Percentiles rank a stretch among this genome's conserved stretches.
Conservation (phyloP, 768 basidiomycete genomes). For the Mycena belliarum region DNA sequence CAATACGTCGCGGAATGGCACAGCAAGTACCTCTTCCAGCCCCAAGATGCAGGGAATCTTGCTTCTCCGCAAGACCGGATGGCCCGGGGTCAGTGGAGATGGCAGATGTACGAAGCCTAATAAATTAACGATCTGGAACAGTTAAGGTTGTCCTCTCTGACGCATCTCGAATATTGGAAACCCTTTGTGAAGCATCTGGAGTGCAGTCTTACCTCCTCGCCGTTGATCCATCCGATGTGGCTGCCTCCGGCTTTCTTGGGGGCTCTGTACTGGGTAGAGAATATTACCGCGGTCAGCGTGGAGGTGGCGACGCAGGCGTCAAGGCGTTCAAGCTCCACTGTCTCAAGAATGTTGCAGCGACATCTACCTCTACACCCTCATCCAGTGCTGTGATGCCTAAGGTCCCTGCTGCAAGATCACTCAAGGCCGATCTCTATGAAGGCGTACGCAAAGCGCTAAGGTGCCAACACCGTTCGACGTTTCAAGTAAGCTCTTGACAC, state of each 20-base stretch:
- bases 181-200: constrained; percentile 48
- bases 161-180: constrained; percentile 55
- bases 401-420: constrained; percentile 29
- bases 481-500: constrained; percentile 8
- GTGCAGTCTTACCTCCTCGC: constrained; percentile 65
- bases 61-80: constrained; percentile 17
- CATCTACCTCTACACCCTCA: constrained; percentile 10
- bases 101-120: neutral
- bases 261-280: constrained; percentile 62
- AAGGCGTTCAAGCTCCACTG: constrained; percentile 54
- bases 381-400: constrained; percentile 6
- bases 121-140: constrained; percentile 24
- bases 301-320: constrained; percentile 60
- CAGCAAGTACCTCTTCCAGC: constrained; percentile 53
- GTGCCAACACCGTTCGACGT: constrained; percentile 32
- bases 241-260: constrained; percentile 61
- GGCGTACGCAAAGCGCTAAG: constrained; percentile 54
- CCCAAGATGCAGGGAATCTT: constrained; percentile 13
- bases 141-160: constrained; percentile 49
- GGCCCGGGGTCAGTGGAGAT: constrained; percentile 14
- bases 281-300: constrained; percentile 63
- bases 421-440: constrained; percentile 61
- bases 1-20: constrained; percentile 66
- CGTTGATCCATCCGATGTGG: constrained; percentile 50
- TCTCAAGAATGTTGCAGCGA: constrained; percentile 28